phyloP scores from a whole-genome alignment of 208 protist genomes.

The Trichomonas tenax region DNA sequence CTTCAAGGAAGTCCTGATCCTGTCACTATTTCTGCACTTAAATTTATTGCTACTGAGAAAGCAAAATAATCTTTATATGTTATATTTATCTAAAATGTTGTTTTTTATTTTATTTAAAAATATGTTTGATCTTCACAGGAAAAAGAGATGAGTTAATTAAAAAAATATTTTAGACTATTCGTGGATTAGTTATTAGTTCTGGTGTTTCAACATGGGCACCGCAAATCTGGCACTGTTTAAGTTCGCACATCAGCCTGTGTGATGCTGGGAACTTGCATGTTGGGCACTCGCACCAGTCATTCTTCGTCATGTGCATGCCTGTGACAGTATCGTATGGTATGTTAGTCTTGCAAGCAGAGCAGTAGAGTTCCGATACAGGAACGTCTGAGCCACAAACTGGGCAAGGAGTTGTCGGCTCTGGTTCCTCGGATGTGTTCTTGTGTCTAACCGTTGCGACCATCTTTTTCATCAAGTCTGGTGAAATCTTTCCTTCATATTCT shows the following conservation, averaged over 20 bases:
- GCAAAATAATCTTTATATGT: not conserved
- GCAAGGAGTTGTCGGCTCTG: not conserved
- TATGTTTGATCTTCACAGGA: too few species aligned
- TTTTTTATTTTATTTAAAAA: too few species aligned
- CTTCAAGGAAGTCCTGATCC: not conserved
- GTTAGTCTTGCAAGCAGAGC: not conserved
- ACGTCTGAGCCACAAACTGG: not conserved
- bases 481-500: conserved; percentile 7
- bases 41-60: not conserved
- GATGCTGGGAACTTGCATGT: not conserved
- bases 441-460: not conserved
- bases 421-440: not conserved
- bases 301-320: not conserved
- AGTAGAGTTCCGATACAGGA: not conserved
- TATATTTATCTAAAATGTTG: too few species aligned
- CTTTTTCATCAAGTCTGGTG: not conserved
- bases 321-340: not conserved
- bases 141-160: too few species aligned
- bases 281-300: conserved; percentile 8
- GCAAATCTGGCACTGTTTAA: not conserved
- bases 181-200: not conserved
- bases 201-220: not conserved
- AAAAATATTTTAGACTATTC: not conserved
- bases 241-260: not conserved
- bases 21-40: not conserved